phyloP scores from a whole-genome alignment of 1,139 yeast species.

The Candida pseudoviswanathii region DNA sequence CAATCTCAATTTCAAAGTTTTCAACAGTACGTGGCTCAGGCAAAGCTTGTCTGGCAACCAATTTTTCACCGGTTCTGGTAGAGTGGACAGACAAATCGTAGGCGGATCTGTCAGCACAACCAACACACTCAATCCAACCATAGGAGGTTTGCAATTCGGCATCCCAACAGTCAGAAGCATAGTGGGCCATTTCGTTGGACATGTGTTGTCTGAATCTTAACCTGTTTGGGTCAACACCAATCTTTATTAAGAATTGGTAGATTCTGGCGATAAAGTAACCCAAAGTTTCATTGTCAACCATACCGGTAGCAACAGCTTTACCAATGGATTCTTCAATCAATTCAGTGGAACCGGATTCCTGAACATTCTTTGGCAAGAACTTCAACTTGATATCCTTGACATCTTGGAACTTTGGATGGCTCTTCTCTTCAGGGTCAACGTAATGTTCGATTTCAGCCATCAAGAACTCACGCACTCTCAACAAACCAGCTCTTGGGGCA shows the following conservation, averaged over 20 bases:
- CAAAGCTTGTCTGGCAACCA: constrained; percentile 89
- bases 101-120: constrained; percentile 99
- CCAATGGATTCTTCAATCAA: constrained; percentile 71
- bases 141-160: constrained; percentile 94
- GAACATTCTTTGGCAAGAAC: constrained; percentile 84
- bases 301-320: constrained; percentile 82
- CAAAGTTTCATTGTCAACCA: constrained; percentile 95
- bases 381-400: constrained; percentile 72
- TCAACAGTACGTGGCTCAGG: constrained; percentile 84
- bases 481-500: constrained; percentile 95
- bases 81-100: constrained; percentile 95
- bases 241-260: constrained; percentile 76
- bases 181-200: constrained; percentile 99
- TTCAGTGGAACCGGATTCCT: constrained; percentile 80
- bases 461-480: constrained; percentile 96
- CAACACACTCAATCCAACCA: constrained; percentile 99
- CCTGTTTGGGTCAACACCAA: constrained; percentile 84
- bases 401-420: constrained; percentile 77
- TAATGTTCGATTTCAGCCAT: constrained; percentile 99
- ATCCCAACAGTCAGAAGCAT: constrained; percentile 99
- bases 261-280: constrained; percentile 97
- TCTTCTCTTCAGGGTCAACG: constrained; percentile 89
- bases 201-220: constrained; percentile 98
- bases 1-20: constrained; percentile 78
- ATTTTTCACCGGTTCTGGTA: constrained; percentile 90